These are phyloP conservation scores for Plasmodium sp. DNA, from an alignment of 169 alveolate species.

Conservation along the genomic window DNA sequence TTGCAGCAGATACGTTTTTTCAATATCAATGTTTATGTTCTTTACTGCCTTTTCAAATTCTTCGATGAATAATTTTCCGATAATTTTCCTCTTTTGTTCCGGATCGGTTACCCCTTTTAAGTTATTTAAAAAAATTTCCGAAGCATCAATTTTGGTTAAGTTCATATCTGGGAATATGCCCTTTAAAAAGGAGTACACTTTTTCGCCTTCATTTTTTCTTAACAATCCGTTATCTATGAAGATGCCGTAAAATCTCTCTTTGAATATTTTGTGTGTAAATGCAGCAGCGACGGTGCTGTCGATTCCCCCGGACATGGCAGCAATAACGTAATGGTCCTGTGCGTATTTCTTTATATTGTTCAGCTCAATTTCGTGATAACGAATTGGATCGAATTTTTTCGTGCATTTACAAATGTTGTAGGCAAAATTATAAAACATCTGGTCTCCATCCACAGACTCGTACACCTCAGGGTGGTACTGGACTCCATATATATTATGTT, in stretches of 20 bases:
- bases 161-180: conserved; percentile 82
- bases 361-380: conserved; percentile 75
- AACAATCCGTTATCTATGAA: conserved; percentile 84
- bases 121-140: conserved; percentile 77
- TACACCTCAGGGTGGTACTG: conserved; percentile 84
- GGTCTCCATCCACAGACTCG: conserved; percentile 77
- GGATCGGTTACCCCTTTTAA: conserved; percentile 82
- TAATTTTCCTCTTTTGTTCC: conserved; percentile 81
- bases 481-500: conserved; percentile 72
- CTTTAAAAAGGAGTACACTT: conserved; percentile 78
- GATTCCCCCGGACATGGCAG: conserved; percentile 87
- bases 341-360: conserved; percentile 75
- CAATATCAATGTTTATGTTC: conserved; percentile 79
- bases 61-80: conserved; percentile 84
- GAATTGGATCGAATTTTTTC: conserved; percentile 72
- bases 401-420: conserved; percentile 79
- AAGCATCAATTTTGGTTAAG: conserved; percentile 79
- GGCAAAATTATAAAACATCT: conserved; percentile 78
- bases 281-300: conserved; percentile 88
- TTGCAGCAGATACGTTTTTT: conserved; percentile 80
- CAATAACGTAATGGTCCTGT: conserved; percentile 78
- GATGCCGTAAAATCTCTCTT: conserved; percentile 82
- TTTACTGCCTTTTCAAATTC: conserved; percentile 83
- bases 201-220: conserved; percentile 83
- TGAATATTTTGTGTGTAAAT: conserved; percentile 80